Evolutionary conservation across 345 rosid genomes (phyloP).

Genomic region (Acer campestre): DNA sequence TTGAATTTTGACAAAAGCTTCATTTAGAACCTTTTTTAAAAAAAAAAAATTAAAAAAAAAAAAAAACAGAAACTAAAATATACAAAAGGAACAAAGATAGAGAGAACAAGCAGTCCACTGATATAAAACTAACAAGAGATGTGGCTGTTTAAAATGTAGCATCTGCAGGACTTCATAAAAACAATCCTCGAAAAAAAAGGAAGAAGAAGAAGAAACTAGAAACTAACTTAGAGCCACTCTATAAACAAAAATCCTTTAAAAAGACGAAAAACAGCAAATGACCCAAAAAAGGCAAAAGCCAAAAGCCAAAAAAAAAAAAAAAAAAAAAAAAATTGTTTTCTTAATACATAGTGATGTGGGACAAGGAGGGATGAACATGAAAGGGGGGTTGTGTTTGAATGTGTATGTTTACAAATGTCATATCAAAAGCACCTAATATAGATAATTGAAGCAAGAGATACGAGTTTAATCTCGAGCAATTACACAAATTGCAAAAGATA

Average conservation of each 20-base stretch:
- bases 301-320: too few relatives aligned
- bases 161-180: not conserved
- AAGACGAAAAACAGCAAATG: not conserved
- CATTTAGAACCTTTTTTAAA: not conserved
- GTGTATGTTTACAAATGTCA: not conserved
- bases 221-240: not conserved
- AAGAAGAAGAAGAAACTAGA: not conserved
- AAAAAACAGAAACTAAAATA: not conserved
- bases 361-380: too few relatives aligned
- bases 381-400: too few relatives aligned
- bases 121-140: not conserved
- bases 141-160: not conserved
- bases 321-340: too few relatives aligned
- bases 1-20: conserved; percentile 3
- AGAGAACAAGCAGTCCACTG: too few relatives aligned
- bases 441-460: not conserved
- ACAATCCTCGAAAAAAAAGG: not conserved
- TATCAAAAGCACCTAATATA: not conserved
- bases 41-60: too few relatives aligned
- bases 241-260: not conserved
- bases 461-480: not conserved
- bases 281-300: not conserved
- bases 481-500: not conserved
- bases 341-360: too few relatives aligned
- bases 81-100: too few relatives aligned